Conservation (phyloP, 202 grass and related monocot species). For the Thinopyrum obtusiflorum region DNA sequence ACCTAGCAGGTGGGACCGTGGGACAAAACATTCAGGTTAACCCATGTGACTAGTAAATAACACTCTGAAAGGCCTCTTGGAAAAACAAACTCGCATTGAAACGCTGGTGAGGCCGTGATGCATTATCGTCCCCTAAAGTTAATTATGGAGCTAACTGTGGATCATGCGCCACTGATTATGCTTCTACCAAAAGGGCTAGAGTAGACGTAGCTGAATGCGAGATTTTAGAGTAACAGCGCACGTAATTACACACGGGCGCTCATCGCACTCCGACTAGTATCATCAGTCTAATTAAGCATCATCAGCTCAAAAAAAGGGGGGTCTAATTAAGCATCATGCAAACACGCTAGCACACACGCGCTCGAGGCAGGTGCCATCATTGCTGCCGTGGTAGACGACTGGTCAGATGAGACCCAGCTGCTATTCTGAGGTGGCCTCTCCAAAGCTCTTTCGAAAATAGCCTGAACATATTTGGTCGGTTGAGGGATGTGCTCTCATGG, state of each 20-base stretch:
- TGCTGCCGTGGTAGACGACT: background rate
- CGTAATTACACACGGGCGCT: background rate
- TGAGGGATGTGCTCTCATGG: background rate
- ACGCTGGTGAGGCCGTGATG: background rate
- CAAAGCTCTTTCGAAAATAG: background rate
- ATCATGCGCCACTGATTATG: constrained; percentile 14
- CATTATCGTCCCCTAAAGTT: background rate
- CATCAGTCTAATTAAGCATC: background rate
- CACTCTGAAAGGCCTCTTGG: too few relatives aligned
- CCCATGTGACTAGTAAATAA: too few relatives aligned
- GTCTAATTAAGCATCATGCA: constrained; percentile 21
- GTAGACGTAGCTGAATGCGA: background rate
- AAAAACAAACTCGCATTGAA: too few relatives aligned
- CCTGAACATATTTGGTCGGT: background rate
- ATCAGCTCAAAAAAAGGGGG: too few relatives aligned
- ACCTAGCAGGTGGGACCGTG: too few relatives aligned
- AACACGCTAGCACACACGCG: constrained; percentile 38
- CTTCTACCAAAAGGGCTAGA: background rate
- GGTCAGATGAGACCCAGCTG: background rate
- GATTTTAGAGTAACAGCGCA: background rate
- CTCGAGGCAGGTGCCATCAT: constrained; percentile 8
- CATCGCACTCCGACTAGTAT: background rate
- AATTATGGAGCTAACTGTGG: constrained; percentile 18
- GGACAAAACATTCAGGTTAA: too few relatives aligned
- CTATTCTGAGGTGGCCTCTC: background rate